Conservation (phyloP, 345 rosid species). For the Linum trigynum region DNA sequence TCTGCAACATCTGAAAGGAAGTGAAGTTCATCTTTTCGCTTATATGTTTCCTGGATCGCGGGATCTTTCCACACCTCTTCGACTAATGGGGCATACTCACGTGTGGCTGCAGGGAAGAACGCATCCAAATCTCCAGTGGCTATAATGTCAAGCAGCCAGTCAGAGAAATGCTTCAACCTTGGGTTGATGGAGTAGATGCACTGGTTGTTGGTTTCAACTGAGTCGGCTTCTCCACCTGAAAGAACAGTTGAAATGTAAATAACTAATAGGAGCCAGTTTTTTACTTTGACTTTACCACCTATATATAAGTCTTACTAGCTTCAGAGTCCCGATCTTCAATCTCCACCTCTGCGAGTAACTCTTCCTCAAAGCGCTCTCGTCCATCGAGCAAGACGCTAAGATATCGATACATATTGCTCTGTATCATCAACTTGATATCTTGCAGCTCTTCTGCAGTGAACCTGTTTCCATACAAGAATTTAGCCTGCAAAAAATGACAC, state of each 20-base stretch:
- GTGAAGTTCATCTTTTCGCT: constrained; percentile 85
- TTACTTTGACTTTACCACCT: background rate
- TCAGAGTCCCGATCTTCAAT: constrained; percentile 37
- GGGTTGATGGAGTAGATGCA: constrained; percentile 74
- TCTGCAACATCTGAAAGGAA: constrained; percentile 94
- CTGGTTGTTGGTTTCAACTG: constrained; percentile 29
- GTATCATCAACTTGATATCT: constrained; percentile 91
- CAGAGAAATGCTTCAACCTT: constrained; percentile 92
- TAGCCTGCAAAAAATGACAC: constrained; percentile 45
- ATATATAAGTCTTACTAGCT: constrained; percentile 31
- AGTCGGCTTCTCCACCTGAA: constrained; percentile 44
- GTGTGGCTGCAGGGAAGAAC: constrained; percentile 97
- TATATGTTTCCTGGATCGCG: constrained; percentile 83
- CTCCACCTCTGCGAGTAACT: constrained; percentile 42
- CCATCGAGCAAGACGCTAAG: constrained; percentile 93
- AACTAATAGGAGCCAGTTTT: background rate
- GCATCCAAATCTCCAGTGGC: constrained; percentile 98
- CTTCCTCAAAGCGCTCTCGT: constrained; percentile 96
- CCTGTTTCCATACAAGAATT: constrained; percentile 83
- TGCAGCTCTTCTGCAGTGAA: constrained; percentile 69
- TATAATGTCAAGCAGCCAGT: constrained; percentile 94
- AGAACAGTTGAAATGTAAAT: constrained; percentile 5
- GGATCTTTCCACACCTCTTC: constrained; percentile 99
- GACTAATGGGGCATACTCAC: constrained; percentile 94
- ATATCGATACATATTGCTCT: constrained; percentile 91